Percentiles rank a stretch among this genome's conserved stretches.
These are phyloP conservation scores for Neonectria neomacrospora DNA, from an alignment of 2,329 filamentous ascomycete genomes.

Conservation along the genomic window DNA sequence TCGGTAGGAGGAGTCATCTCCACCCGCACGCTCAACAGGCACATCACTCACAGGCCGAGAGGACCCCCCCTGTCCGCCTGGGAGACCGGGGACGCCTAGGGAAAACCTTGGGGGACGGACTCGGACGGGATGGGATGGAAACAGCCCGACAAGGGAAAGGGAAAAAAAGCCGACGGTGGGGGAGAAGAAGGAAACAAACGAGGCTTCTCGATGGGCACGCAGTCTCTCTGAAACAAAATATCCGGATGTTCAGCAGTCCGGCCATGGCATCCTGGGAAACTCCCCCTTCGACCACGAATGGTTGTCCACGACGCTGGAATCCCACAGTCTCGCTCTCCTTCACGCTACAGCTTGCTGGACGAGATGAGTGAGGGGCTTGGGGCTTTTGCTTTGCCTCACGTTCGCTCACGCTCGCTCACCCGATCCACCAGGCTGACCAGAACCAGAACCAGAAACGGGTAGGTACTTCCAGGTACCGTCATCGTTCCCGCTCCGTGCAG, in stretches of 20 bases:
- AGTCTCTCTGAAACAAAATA: not conserved
- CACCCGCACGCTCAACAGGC: slow-evolving; percentile 13
- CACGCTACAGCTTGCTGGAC: not conserved
- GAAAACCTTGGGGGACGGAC: not conserved
- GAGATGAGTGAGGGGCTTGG: not conserved
- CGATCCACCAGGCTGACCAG: not conserved
- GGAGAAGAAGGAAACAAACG: not conserved
- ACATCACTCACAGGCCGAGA: slow-evolving; percentile 16
- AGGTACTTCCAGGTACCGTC: slow-evolving; percentile 20
- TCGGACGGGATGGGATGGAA: not conserved
- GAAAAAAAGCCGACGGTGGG: no score
- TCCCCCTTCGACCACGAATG: not conserved
- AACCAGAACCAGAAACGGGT: no score
- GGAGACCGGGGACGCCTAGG: slow-evolving; percentile 5
- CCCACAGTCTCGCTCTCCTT: not conserved
- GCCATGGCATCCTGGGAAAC: not conserved
- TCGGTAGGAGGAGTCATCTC: not conserved
- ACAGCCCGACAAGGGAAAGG: not conserved
- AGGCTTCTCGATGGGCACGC: not conserved
- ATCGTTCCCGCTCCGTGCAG: not conserved
- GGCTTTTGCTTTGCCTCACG: no score
- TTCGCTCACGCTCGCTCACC: not conserved
- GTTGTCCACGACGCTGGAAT: not conserved
- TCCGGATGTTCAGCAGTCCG: not conserved
- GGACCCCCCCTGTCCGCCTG: slow-evolving; percentile 15